Conservation (phyloP, 2,329 filamentous ascomycete species). For the Boeremia lycopersici region DNA sequence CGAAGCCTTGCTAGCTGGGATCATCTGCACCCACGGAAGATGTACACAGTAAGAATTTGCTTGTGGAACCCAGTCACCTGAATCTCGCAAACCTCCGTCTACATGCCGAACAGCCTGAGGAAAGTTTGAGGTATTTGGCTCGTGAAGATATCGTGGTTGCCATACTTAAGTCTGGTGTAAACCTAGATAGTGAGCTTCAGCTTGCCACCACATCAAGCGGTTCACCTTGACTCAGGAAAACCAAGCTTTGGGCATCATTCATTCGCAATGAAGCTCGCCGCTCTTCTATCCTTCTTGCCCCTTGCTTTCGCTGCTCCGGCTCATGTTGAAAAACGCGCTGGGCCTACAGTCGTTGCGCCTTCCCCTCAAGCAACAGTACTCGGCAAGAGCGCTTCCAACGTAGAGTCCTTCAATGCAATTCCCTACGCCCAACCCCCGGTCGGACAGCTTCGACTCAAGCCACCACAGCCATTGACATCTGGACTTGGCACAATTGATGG, state of each 20-base stretch:
- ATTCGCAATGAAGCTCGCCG: conserved; percentile 37
- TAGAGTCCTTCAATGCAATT: conserved; percentile 76
- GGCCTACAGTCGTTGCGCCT: conserved; percentile 61
- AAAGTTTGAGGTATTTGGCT: conserved; percentile 2
- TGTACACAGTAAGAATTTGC: background rate
- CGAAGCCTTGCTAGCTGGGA: background rate
- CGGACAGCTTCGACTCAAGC: conserved; percentile 69
- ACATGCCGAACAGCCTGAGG: conserved; percentile 7
- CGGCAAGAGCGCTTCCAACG: conserved; percentile 52
- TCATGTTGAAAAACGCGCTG: conserved; percentile 53
- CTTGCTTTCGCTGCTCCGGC: conserved; percentile 42
- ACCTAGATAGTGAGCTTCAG: background rate
- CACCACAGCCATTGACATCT: conserved; percentile 66
- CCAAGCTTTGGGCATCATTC: background rate
- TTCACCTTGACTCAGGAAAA: background rate
- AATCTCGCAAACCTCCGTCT: background rate
- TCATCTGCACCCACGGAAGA: conserved; percentile 7
- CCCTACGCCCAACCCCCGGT: conserved; percentile 75
- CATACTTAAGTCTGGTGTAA: conserved; percentile 6
- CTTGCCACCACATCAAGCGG: background rate
- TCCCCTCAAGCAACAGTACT: conserved; percentile 61
- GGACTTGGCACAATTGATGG: conserved; percentile 67
- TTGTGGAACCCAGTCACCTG: conserved; percentile 10
- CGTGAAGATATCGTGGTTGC: conserved; percentile 5
- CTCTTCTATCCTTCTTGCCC: conserved; percentile 33